A percentile compares a stretch with the other conserved stretches of the same genome.
These are phyloP conservation scores for Mucor velutinosus DNA, from an alignment of 371 early-diverging fungal species.

Conservation along the genomic window DNA sequence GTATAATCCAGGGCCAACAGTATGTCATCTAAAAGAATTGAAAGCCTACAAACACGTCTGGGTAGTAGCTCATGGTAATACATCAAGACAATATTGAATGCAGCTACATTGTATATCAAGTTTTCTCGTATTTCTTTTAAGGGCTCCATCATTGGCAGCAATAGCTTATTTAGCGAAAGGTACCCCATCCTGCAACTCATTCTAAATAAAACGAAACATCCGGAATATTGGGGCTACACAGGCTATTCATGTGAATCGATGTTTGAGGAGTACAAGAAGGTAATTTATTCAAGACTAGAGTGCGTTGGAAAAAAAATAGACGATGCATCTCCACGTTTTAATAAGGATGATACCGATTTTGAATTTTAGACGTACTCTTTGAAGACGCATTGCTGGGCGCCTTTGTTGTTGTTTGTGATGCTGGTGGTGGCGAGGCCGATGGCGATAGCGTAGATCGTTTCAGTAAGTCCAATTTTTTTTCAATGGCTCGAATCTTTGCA, in stretches of 20 bases:
- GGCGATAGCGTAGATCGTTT: not conserved
- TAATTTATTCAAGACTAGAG: not conserved
- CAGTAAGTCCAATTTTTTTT: constrained; percentile 46
- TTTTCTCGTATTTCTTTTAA: no score
- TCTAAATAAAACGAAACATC: not conserved
- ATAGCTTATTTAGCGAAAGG: not conserved
- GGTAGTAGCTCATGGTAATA: no score
- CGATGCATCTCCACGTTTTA: not conserved
- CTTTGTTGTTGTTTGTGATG: not conserved
- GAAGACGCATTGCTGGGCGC: not conserved
- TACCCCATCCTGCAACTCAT: not conserved
- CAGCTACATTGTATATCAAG: no score
- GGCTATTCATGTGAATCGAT: not conserved
- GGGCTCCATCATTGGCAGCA: not conserved
- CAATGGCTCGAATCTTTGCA: constrained; percentile 66
- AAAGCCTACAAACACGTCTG: no score
- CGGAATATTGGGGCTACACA: not conserved
- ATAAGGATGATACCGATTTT: not conserved
- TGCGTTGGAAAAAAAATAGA: not conserved
- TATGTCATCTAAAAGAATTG: no score
- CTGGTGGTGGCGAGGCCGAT: not conserved
- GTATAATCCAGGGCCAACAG: no score
- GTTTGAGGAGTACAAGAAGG: not conserved
- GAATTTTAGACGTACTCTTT: not conserved
- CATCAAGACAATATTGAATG: no score